Evolutionary conservation across 148 eudicot genomes (phyloP), one percentile per base, ranked within the genome.

Genomic region (Heliamphora exappendiculata): DNA sequence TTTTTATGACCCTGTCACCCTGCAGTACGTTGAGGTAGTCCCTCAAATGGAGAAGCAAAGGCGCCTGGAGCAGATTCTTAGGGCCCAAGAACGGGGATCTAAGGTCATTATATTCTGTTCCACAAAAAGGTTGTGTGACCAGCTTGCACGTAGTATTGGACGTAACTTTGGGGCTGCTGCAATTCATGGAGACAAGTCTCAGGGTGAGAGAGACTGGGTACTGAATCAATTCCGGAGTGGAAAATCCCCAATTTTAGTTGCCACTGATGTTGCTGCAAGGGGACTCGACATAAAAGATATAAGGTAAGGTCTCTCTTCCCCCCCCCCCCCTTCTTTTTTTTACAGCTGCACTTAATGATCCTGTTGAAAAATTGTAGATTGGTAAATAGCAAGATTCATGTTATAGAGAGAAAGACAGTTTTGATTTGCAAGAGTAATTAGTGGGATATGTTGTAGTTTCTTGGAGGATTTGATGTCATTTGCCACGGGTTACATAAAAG

Each of bases 221-320:
- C 82, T 95, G 77, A 92, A 86, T 85, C 94, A 95, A 70, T 95
- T 95, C 63, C 97, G 98, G 26, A 64, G 82, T 64, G 98, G 98
- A 31, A 84, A 88, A 74, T 81, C 88, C 53, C 97, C 98, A 7
- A 82, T 95, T 76, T 86, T 95, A 74, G 91, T 95, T 83, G 98
- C 98, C 60, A 95, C 98, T 67, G 98, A 95, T 80, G 98, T 95
- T 86, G 98, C 98, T 78, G 98, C 98, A 62, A 86, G 98, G 64
- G 98, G 98, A 55, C 98, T 95, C 79, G 98, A 95, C 80, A 81
- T 95, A 54, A 89, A 91, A 81, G 98, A 95, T 75, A 91, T 95
- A 78, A 91, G 98, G 98, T 90, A 59, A 65, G 74, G 49, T n/a
- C 29, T 64, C 62, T 7, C 51, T 22, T 49, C 45, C 4, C 45